Base-by-base conservation (phyloP, 257 asterid species). In the Echium plantagineum region DNA sequence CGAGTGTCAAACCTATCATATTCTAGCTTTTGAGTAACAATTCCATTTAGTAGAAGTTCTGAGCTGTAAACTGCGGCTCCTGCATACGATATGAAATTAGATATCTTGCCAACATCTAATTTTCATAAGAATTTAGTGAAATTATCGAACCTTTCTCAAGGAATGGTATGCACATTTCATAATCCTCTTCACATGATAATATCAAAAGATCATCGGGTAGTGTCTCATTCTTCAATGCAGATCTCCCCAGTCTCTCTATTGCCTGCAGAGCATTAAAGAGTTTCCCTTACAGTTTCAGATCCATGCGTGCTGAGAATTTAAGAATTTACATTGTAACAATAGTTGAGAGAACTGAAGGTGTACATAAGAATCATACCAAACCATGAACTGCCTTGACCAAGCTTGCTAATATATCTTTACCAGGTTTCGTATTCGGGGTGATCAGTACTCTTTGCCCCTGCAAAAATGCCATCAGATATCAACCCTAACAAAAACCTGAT, bases 381-480 rank as follows among this genome's bases (percentile, higher is more conserved):
- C 99, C 99, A 78, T 71, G 82, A 72, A 93, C 97, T 4, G 89
- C 91, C 81, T 75, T 89, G 64, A 93, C 83, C 88, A 93, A 76
- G 80, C 68, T 79, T 60, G 76, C 70, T 28, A 93, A 69, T 67
- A 86, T 83, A 65, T 78, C 94, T 78, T 77, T 89, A 59, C 97
- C 94, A 22, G 99, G 99, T 75, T 89, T 93, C 22, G 97, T 89
- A 74, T 84, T 93, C 46, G 90, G 95, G 62, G 99, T 93, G 65
- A 86, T 71, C 30, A 86, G 71, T 55, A 93, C 95, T 74, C 80
- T 81, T 59, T 63, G 87, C 28, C 90, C 97, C 99, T 93, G 90
- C 78, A 78, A n/a, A 67, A 58, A 53, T 61, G 66, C 42, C 9
- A 64, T 77, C 59, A 77, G 74, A 51, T 24, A 56, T 35, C 9